Base-by-base conservation (phyloP, 23 red algal species). In the Agarophyton chilense region DNA sequence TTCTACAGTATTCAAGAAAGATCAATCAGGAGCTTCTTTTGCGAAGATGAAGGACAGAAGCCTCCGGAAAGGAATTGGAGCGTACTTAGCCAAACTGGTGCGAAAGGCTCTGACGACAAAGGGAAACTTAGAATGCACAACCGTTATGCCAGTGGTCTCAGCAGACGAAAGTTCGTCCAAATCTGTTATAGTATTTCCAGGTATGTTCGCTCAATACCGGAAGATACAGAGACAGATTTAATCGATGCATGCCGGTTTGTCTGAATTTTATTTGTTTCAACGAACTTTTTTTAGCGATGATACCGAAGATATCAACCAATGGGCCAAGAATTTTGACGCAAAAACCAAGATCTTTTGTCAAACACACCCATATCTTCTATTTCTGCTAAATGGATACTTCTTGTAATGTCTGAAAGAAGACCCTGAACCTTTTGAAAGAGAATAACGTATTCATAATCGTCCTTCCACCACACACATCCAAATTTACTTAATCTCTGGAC, bases 111-210 rank as follows among this genome's bases (percentile, higher is more conserved):
- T 77, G 17, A 33, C 28, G 41, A 72, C 58, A 28, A 72, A 72
- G 17, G 63, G 61, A 52, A 72, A 56, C 25, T 41, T 86, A 28
- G 72, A 90, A 51, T 8, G 46, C 19, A 72, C 79, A 22, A 79
- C 44, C 9, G 28, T 58, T 26, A 31, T 76, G 70, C 32, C 32
- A 16, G 68, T 60, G 28, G 66, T 89, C 25, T 52, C 29, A 10
- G 71, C 86, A 26, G 13, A 22, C n/a, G 72, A 72, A 35, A 64
- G 4, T 40, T 6, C 26, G 14, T 90, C 61, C 53, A 90, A 80
- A 22, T 65, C 50, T 16, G 56, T 35, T 12, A 52, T 90, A 47
- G 55, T 90, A 25, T 80, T 90, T 52, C 72, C 86, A 45, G 46
- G 86, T 21, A 90, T 38, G 35, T 25, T 49, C 11, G 36, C 65